A percentile compares a stretch with the other conserved stretches of the same genome.
Conservation (phyloP, 2,329 filamentous ascomycete genomes). For the Penicillium janthinellum region DNA sequence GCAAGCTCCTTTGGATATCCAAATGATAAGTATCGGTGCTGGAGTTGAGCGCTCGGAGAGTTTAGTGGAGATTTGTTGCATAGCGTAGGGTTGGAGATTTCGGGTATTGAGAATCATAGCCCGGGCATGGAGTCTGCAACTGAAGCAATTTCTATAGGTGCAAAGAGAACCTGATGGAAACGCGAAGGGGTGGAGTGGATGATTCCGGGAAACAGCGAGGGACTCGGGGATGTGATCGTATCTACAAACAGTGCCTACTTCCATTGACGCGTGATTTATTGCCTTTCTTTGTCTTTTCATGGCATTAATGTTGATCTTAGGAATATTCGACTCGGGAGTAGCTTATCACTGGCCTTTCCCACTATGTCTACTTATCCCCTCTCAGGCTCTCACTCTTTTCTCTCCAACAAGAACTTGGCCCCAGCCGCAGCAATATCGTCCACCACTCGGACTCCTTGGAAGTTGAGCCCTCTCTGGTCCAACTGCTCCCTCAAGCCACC, state of each 20-base stretch:
- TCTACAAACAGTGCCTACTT: background rate
- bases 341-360: background rate
- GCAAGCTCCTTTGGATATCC: conserved; percentile 37
- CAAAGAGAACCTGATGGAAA: background rate
- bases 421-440: conserved; percentile 16
- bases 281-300: no score
- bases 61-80: conserved; percentile 36
- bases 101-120: conserved; percentile 30
- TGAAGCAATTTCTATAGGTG: conserved; percentile 26
- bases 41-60: conserved; percentile 37
- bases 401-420: conserved; percentile 4
- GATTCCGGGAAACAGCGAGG: background rate
- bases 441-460: conserved; percentile 13
- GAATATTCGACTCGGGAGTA: no score
- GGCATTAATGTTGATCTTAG: no score
- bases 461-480: conserved; percentile 6
- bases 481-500: conserved; percentile 9
- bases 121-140: conserved; percentile 35
- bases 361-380: background rate
- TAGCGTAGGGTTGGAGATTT: conserved; percentile 33
- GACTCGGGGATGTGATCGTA: background rate
- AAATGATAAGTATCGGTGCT: conserved; percentile 43
- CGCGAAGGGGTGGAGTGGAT: background rate
- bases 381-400: background rate
- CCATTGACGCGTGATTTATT: no score